Percentiles rank a stretch among this genome's conserved stretches.
Conservation (phyloP, 179 eudicot genomes). For the Beta corolliflora region DNA sequence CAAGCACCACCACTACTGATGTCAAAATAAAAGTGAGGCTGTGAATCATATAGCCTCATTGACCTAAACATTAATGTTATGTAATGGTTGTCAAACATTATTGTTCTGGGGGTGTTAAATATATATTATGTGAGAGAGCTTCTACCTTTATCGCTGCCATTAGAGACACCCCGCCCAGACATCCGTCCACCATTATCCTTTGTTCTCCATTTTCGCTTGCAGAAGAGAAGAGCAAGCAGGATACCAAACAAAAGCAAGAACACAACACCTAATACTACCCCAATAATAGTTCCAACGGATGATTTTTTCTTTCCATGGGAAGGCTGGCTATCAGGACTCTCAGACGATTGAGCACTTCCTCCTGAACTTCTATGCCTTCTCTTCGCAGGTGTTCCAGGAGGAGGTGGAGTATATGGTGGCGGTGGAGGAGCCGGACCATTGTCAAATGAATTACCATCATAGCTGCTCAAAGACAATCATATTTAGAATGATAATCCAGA, state of each 20-base stretch:
- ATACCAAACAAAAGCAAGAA: slow-evolving; percentile 47
- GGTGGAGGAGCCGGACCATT: slow-evolving; percentile 98
- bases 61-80: neutral
- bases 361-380: slow-evolving; percentile 45
- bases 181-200: slow-evolving; percentile 45
- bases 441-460: slow-evolving; percentile 75
- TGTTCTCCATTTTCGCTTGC: slow-evolving; percentile 54
- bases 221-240: slow-evolving; percentile 58
- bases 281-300: slow-evolving; percentile 66
- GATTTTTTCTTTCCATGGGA: slow-evolving; percentile 53
- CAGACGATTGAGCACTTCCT: slow-evolving; percentile 43
- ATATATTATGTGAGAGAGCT: neutral
- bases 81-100: too few species aligned
- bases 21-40: neutral
- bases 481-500: slow-evolving; percentile 6
- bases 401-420: slow-evolving; percentile 85
- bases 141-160: slow-evolving; percentile 59
- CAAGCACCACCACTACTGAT: neutral
- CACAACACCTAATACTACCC: slow-evolving; percentile 61
- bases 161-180: slow-evolving; percentile 56
- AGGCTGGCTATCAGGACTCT: slow-evolving; percentile 42
- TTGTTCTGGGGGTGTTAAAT: neutral
- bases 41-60: neutral
- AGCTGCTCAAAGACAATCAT: slow-evolving; percentile 44
- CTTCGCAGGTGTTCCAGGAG: slow-evolving; percentile 66